Conservation (phyloP, 2,329 filamentous ascomycete genomes). For the Lasiodiplodia gonubiensis region DNA sequence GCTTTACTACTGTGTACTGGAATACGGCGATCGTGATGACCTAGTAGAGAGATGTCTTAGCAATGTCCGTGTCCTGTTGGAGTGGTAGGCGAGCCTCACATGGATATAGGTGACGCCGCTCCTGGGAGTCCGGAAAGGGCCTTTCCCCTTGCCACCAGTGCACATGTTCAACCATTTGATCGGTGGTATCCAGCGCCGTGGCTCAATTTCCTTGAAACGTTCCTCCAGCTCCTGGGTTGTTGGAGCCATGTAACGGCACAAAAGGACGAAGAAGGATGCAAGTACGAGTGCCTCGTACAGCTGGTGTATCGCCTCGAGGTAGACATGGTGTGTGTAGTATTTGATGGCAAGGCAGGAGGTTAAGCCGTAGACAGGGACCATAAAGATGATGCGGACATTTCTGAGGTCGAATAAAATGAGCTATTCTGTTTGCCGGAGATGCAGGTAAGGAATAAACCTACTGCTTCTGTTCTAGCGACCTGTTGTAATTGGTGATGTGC, state of each 20-base stretch:
- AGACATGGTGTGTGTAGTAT: slow-evolving; percentile 76
- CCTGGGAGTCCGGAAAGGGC: slow-evolving; percentile 70
- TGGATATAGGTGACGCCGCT: slow-evolving; percentile 87
- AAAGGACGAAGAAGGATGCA: slow-evolving; percentile 77
- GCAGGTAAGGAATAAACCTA: too few relatives aligned
- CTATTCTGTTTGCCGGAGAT: not conserved
- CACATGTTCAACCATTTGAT: slow-evolving; percentile 70
- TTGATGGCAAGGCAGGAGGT: slow-evolving; percentile 73
- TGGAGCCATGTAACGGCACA: slow-evolving; percentile 78
- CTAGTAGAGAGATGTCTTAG: slow-evolving; percentile 40
- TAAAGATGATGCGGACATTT: slow-evolving; percentile 82
- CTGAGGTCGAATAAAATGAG: slow-evolving; percentile 47
- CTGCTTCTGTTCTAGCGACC: slow-evolving; percentile 62
- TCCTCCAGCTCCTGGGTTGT: slow-evolving; percentile 76
- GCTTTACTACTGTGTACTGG: slow-evolving; percentile 79
- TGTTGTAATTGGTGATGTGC: slow-evolving; percentile 62
- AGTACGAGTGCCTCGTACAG: slow-evolving; percentile 87
- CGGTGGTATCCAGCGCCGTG: slow-evolving; percentile 73
- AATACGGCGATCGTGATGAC: slow-evolving; percentile 78
- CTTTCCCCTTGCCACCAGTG: slow-evolving; percentile 66
- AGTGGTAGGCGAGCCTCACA: slow-evolving; percentile 41
- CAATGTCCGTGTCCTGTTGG: not conserved
- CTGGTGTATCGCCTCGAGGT: slow-evolving; percentile 76
- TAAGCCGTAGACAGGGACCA: slow-evolving; percentile 77
- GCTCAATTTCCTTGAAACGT: slow-evolving; percentile 71